Evolutionary conservation across 257 asterid genomes (phyloP).

Genomic region (Solanum paucissectum): DNA sequence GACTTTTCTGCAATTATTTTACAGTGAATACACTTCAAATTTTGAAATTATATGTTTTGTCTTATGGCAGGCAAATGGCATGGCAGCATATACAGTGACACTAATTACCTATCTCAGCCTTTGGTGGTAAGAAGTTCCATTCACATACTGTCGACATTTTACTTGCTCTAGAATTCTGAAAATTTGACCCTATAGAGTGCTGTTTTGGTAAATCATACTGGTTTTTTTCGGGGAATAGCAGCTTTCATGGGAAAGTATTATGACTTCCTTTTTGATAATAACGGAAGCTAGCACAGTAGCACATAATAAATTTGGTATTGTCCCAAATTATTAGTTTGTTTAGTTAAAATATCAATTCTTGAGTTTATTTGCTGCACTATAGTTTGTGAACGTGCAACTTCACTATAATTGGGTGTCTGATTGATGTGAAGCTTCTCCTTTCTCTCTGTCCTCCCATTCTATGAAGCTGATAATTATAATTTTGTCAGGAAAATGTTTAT

Average conservation of each 20-base stretch:
- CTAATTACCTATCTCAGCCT: constrained; percentile 61
- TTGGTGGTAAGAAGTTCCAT: constrained; percentile 67
- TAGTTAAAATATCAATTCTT: background rate
- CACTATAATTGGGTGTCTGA: background rate
- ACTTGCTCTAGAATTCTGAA: background rate
- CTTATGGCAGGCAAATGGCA: constrained; percentile 72
- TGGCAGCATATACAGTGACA: constrained; percentile 73
- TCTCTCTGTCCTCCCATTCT: background rate
- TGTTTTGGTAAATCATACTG: background rate
- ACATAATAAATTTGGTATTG: background rate
- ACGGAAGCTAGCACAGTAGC: background rate
- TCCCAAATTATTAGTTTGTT: background rate
- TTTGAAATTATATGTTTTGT: constrained; percentile 2
- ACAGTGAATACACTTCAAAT: background rate
- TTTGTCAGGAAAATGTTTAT: background rate
- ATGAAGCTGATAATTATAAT: background rate
- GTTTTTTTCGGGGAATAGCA: background rate
- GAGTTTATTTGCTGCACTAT: background rate
- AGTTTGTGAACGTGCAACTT: background rate
- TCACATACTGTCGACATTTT: background rate
- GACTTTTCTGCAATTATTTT: background rate
- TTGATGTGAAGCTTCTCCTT: background rate
- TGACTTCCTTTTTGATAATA: background rate
- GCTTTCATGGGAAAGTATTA: background rate
- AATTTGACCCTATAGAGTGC: background rate